A percentile compares a stretch with the other conserved stretches of the same genome.
Evolutionary conservation across 1,139 yeast genomes (phyloP).

Genomic region (Suhomyces choctaworum): DNA sequence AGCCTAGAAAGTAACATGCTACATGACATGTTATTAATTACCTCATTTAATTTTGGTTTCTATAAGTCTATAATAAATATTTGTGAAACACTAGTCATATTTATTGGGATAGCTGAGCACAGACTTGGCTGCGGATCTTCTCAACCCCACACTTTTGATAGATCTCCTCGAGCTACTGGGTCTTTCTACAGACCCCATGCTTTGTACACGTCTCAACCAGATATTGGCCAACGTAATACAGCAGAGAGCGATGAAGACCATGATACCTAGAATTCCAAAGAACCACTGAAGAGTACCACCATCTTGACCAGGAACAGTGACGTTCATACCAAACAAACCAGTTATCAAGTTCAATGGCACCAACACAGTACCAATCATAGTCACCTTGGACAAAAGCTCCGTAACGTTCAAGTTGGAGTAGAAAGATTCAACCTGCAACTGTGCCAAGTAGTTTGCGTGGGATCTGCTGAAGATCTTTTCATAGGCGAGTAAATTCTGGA

Average conservation of each 20-base stretch:
- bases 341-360: slow-evolving; percentile 90
- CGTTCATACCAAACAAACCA: slow-evolving; percentile 97
- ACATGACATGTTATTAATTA: too few relatives aligned
- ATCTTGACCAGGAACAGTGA: slow-evolving; percentile 73
- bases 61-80: slow-evolving; percentile 8
- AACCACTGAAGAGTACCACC: slow-evolving; percentile 41
- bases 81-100: slow-evolving; percentile 23
- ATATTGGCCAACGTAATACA: slow-evolving; percentile 35
- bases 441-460: slow-evolving; percentile 90
- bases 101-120: slow-evolving; percentile 45
- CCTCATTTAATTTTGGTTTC: too few relatives aligned
- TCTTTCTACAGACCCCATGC: slow-evolving; percentile 11
- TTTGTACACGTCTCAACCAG: slow-evolving; percentile 32
- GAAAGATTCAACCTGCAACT: slow-evolving; percentile 88
- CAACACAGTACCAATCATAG: slow-evolving; percentile 84
- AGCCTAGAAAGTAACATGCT: background rate
- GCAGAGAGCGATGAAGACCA: slow-evolving; percentile 35
- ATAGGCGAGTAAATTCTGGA: slow-evolving; percentile 81
- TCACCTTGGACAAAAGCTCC: slow-evolving; percentile 83
- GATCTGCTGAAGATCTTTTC: slow-evolving; percentile 92
- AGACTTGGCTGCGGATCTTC: slow-evolving; percentile 38
- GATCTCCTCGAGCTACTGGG: slow-evolving; percentile 31
- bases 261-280: slow-evolving; percentile 40
- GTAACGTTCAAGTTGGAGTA: slow-evolving; percentile 82
- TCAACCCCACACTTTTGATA: slow-evolving; percentile 47